Conservation (phyloP, 2,329 filamentous ascomycete genomes). For the Stenocarpella maydis region DNA sequence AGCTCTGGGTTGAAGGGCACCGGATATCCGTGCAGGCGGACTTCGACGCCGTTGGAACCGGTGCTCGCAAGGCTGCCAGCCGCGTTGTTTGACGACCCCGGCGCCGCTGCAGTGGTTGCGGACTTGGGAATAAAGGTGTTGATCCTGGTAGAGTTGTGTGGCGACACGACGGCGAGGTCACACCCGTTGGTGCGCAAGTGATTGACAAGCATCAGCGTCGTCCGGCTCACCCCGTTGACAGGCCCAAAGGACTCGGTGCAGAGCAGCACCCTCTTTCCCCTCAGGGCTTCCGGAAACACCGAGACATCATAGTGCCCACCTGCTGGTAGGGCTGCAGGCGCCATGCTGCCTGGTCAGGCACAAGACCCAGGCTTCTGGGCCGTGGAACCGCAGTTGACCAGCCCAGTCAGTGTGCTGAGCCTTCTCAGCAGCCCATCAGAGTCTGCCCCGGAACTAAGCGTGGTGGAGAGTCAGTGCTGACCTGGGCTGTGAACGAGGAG, state of each 20-base stretch:
- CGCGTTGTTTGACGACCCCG: background rate
- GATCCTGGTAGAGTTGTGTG: constrained; percentile 62
- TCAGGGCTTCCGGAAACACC: constrained; percentile 57
- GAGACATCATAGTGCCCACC: constrained; percentile 49
- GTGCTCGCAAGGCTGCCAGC: background rate
- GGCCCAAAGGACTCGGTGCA: constrained; percentile 77
- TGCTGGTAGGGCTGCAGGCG: background rate
- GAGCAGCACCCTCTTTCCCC: constrained; percentile 69
- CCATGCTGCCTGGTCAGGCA: background rate
- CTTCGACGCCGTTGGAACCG: constrained; percentile 51
- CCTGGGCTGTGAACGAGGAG: background rate
- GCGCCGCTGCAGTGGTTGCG: background rate
- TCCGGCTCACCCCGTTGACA: constrained; percentile 77
- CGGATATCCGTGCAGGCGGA: constrained; percentile 70
- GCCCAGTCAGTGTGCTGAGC: background rate
- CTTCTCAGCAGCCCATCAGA: background rate
- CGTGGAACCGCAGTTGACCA: background rate
- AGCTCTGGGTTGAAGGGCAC: constrained; percentile 77
- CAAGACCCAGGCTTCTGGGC: background rate
- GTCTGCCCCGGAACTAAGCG: background rate
- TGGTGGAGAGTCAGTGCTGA: too few relatives aligned
- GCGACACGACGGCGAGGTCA: constrained; percentile 72
- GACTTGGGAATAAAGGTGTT: constrained; percentile 58
- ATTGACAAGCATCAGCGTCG: constrained; percentile 73
- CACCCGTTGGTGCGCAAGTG: constrained; percentile 71